These are phyloP conservation scores for Daedalea quercina DNA, from an alignment of 768 basidiomycete species.

Conservation along the genomic window DNA sequence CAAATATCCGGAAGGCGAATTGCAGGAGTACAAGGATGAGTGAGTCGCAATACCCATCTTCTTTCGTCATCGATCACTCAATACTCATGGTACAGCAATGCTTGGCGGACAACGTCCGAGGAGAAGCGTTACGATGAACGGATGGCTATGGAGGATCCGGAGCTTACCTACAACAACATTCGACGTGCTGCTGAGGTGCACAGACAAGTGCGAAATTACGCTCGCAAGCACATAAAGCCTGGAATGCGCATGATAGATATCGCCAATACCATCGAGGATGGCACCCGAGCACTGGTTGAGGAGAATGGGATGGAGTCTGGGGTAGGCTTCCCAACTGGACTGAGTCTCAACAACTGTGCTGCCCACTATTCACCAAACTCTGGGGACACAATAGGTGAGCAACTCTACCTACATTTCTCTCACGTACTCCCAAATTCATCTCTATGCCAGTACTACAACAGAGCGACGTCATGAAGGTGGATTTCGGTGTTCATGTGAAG, in stretches of 20 bases:
- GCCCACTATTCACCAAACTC: constrained; percentile 97
- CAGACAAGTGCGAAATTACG: constrained; percentile 80
- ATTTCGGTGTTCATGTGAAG: constrained; percentile 94
- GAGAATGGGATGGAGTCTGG: constrained; percentile 82
- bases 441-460: constrained; percentile 65
- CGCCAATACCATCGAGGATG: constrained; percentile 88
- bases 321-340: constrained; percentile 93
- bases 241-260: constrained; percentile 96
- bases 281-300: constrained; percentile 86
- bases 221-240: constrained; percentile 77
- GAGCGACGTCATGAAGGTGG: constrained; percentile 92
- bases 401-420: not conserved
- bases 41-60: constrained; percentile 33
- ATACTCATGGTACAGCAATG: constrained; percentile 49
- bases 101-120: constrained; percentile 84
- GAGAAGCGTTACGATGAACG: constrained; percentile 85
- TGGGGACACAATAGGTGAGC: constrained; percentile 75
- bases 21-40: constrained; percentile 90
- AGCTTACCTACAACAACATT: constrained; percentile 82
- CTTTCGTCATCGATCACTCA: not conserved
- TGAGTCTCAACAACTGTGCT: constrained; percentile 90
- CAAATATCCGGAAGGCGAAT: constrained; percentile 87
- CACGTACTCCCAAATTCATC: not conserved
- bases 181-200: constrained; percentile 95
- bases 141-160: constrained; percentile 70